Conservation (phyloP, 805 yeast species). For the Lipomyces yamadae region DNA sequence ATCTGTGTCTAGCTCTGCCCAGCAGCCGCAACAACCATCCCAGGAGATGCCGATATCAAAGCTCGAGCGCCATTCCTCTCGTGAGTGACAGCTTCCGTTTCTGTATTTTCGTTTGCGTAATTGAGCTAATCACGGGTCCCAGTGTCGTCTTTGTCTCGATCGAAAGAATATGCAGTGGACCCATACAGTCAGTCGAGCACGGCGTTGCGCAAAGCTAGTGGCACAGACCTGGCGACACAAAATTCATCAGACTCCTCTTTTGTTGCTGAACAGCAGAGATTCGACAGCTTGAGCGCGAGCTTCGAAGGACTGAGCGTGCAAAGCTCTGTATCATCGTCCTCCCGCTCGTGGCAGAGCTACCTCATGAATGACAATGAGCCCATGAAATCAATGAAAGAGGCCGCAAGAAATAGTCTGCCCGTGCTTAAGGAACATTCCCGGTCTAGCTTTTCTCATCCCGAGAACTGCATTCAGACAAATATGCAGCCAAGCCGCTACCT, state of each 20-base stretch:
- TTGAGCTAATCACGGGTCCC: neutral
- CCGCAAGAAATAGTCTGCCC: conserved; percentile 9
- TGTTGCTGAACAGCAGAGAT: conserved; percentile 21
- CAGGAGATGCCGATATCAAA: conserved; percentile 8
- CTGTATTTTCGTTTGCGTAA: neutral
- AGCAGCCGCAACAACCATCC: conserved; percentile 4
- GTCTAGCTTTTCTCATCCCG: conserved; percentile 13
- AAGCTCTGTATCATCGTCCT: conserved; percentile 22
- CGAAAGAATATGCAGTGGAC: neutral
- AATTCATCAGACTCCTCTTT: conserved; percentile 22
- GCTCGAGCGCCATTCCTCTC: conserved; percentile 8
- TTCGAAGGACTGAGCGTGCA: conserved; percentile 26
- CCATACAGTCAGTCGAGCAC: neutral
- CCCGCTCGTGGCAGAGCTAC: conserved; percentile 26
- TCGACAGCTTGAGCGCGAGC: conserved; percentile 17
- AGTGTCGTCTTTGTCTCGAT: neutral
- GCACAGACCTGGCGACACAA: conserved; percentile 10
- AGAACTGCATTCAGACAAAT: neutral
- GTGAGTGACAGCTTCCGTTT: neutral
- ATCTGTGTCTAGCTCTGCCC: conserved; percentile 5
- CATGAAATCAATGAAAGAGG: conserved; percentile 4
- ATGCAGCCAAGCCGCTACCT: conserved; percentile 31
- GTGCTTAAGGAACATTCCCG: conserved; percentile 25
- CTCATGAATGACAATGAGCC: conserved; percentile 2
- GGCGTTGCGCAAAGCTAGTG: conserved; percentile 3